phyloP scores from a whole-genome alignment of 2,329 filamentous ascomycete genomes.

The Thyridium curvatum region DNA sequence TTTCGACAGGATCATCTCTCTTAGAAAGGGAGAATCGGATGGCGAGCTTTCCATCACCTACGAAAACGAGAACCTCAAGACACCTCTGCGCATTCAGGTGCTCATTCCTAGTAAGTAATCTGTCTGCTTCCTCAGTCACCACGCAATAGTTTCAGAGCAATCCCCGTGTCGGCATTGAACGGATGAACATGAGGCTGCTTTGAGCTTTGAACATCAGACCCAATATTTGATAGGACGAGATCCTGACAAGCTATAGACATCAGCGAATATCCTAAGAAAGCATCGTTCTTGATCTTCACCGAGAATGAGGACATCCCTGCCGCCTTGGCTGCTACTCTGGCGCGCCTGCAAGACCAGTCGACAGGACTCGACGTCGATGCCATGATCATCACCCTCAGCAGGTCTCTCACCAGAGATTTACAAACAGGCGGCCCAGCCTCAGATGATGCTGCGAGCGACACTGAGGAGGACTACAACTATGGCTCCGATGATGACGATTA shows the following conservation, averaged over 20 bases:
- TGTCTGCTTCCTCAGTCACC: too few species aligned
- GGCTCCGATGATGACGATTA: slow-evolving; percentile 16
- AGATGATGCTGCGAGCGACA: slow-evolving; percentile 14
- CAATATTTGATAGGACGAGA: neutral
- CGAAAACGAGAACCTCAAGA: slow-evolving; percentile 15
- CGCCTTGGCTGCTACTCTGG: slow-evolving; percentile 27
- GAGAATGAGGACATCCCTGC: slow-evolving; percentile 25
- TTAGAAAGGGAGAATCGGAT: slow-evolving; percentile 62
- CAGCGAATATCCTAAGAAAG: slow-evolving; percentile 28
- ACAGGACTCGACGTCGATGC: slow-evolving; percentile 27
- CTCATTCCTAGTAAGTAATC: slow-evolving; percentile 23
- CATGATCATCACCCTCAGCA: slow-evolving; percentile 11
- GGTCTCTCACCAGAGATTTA: slow-evolving; percentile 6
- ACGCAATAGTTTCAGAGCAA: too few species aligned
- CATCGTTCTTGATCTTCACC: slow-evolving; percentile 36
- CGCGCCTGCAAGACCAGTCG: slow-evolving; percentile 34
- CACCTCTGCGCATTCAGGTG: slow-evolving; percentile 27
- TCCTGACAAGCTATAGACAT: slow-evolving; percentile 14
- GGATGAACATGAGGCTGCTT: too few species aligned
- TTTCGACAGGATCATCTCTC: slow-evolving; percentile 41
- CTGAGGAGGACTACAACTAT: slow-evolving; percentile 10
- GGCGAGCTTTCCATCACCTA: slow-evolving; percentile 63
- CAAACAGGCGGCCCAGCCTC: slow-evolving; percentile 19
- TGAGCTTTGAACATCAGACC: too few species aligned
- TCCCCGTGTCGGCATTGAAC: too few species aligned